Evolutionary conservation across 2,329 filamentous ascomycete genomes (phyloP).

Genomic region (Passalora sequoiae): DNA sequence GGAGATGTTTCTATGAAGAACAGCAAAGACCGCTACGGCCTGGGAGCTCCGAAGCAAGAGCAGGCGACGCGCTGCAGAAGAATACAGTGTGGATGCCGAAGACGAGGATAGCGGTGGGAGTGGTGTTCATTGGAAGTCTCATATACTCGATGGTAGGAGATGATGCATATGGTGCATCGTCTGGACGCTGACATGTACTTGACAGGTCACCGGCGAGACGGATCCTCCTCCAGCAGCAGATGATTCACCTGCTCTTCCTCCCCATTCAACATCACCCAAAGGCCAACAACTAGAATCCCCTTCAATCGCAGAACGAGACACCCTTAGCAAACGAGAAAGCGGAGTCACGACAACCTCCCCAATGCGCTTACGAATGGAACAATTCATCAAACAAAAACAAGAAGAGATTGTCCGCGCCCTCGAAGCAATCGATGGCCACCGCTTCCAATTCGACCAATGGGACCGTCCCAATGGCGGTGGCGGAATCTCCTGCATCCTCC

Average conservation of each 20-base stretch:
- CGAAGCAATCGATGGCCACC: conserved; percentile 74
- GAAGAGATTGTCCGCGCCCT: conserved; percentile 78
- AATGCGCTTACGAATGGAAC: conserved; percentile 97
- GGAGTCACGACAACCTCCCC: conserved; percentile 72
- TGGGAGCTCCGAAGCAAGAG: conserved; percentile 16
- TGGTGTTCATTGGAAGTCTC: conserved; percentile 51
- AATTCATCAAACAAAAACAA: conserved; percentile 90
- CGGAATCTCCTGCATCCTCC: conserved; percentile 88
- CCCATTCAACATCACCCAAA: conserved; percentile 5
- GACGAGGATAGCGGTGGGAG: conserved; percentile 42
- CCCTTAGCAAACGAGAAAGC: conserved; percentile 70
- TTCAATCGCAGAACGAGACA: conserved; percentile 79
- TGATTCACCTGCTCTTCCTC: conserved; percentile 2
- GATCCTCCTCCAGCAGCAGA: conserved; percentile 5
- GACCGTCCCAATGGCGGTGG: conserved; percentile 81
- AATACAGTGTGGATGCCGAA: conserved; percentile 37
- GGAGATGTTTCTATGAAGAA: conserved; percentile 26
- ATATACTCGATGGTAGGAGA: conserved; percentile 55
- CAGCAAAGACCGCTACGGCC: conserved; percentile 19
- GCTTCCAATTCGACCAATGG: conserved; percentile 84
- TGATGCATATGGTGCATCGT: not conserved
- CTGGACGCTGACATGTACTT: not conserved
- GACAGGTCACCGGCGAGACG: conserved; percentile 37
- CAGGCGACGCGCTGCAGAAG: conserved; percentile 30
- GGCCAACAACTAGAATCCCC: conserved; percentile 51